phyloP scores from a whole-genome alignment of 2,329 filamentous ascomycete genomes.

The Helminthosporium solani region DNA sequence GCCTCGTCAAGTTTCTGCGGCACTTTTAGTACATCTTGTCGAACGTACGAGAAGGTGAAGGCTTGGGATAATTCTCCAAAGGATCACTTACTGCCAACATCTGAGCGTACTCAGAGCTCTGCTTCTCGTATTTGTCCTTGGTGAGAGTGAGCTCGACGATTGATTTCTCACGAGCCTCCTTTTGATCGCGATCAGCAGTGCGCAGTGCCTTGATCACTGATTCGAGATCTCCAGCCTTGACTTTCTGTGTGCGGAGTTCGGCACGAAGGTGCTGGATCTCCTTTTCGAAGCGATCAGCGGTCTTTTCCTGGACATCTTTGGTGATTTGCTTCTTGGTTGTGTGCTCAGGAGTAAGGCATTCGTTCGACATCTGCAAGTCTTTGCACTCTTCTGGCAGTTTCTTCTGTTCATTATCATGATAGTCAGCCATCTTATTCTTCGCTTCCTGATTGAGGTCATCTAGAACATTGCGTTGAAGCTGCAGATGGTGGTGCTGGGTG shows the following conservation, averaged over 20 bases:
- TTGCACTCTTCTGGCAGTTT: neutral
- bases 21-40: neutral
- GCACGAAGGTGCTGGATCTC: slow-evolving; percentile 13
- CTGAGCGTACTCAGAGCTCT: slow-evolving; percentile 22
- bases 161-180: slow-evolving; percentile 21
- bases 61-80: no score
- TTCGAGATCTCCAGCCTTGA: slow-evolving; percentile 21
- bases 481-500: slow-evolving; percentile 30
- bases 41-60: no score
- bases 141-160: slow-evolving; percentile 18
- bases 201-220: slow-evolving; percentile 15
- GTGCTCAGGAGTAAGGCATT: slow-evolving; percentile 16
- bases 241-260: slow-evolving; percentile 14
- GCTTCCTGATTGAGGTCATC: slow-evolving; percentile 4
- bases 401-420: slow-evolving; percentile 8
- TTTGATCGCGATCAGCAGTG: slow-evolving; percentile 9
- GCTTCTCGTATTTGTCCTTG: slow-evolving; percentile 23
- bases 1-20: slow-evolving; percentile 13
- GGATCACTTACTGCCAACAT: slow-evolving; percentile 9
- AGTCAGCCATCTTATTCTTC: slow-evolving; percentile 6
- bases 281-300: slow-evolving; percentile 15
- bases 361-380: slow-evolving; percentile 11
- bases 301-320: slow-evolving; percentile 15
- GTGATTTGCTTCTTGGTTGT: slow-evolving; percentile 15
- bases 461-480: slow-evolving; percentile 29